Percentiles rank a stretch among this genome's conserved stretches.
phyloP scores from a whole-genome alignment of 345 rosid genomes.

The Brassica rapa region DNA sequence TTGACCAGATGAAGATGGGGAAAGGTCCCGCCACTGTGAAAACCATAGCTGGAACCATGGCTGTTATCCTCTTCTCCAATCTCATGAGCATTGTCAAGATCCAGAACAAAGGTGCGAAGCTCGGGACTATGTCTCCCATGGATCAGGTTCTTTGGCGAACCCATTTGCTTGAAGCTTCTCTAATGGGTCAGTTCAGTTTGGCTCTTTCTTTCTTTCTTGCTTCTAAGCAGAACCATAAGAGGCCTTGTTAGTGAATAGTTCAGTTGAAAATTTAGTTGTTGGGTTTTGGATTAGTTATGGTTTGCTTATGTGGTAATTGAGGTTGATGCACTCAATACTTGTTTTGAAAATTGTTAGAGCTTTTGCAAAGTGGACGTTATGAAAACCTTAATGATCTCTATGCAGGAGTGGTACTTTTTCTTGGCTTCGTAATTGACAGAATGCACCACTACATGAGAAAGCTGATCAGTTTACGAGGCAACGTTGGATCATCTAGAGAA shows the following conservation, averaged over 20 bases:
- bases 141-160: conserved; percentile 99
- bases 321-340: neutral
- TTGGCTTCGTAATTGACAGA: conserved; percentile 84
- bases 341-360: neutral
- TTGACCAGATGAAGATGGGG: conserved; percentile 85
- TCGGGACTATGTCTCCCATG: conserved; percentile 98
- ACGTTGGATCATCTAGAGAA: conserved; percentile 63
- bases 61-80: conserved; percentile 76
- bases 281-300: neutral
- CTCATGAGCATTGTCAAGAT: conserved; percentile 88
- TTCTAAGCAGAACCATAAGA: neutral
- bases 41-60: conserved; percentile 89
- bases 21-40: conserved; percentile 94
- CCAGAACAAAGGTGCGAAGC: conserved; percentile 97
- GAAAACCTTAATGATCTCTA: conserved; percentile 22
- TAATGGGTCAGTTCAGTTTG: conserved; percentile 58
- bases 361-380: neutral
- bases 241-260: neutral
- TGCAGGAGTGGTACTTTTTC: conserved; percentile 86
- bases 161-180: conserved; percentile 94
- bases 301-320: neutral
- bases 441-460: conserved; percentile 82
- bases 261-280: neutral
- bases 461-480: conserved; percentile 60
- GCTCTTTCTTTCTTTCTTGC: neutral